A percentile compares a stretch with the other conserved stretches of the same genome.
Evolutionary conservation across 2,329 filamentous ascomycete genomes (phyloP).

Genomic region (Hypoxylon sp.): DNA sequence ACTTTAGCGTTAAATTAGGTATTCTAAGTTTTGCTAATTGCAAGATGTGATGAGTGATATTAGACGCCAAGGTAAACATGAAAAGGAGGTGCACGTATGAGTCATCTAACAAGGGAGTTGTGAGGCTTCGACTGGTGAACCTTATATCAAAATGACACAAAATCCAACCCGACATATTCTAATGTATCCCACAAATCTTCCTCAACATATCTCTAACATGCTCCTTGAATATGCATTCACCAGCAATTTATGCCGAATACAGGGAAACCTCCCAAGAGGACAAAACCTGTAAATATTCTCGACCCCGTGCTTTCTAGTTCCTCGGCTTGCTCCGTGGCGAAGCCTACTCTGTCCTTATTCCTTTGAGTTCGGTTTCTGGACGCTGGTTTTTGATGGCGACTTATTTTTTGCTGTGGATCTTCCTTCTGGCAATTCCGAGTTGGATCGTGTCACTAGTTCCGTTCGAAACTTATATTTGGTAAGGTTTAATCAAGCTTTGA

Average conservation of each 20-base stretch:
- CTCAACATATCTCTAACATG: neutral
- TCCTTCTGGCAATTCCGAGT: neutral
- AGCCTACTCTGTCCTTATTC: neutral
- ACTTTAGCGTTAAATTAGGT: too few relatives aligned
- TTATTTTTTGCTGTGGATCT: neutral
- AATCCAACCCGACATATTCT: neutral
- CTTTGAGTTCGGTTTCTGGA: neutral
- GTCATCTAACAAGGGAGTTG: too few relatives aligned
- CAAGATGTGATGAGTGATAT: too few relatives aligned
- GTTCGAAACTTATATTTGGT: neutral
- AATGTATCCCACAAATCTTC: neutral
- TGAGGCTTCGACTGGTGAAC: too few relatives aligned
- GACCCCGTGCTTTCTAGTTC: neutral
- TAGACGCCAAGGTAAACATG: too few relatives aligned
- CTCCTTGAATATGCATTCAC: conserved; percentile 33
- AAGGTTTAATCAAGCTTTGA: neutral
- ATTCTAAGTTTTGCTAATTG: too few relatives aligned
- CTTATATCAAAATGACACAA: too few relatives aligned
- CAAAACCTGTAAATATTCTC: conserved; percentile 37
- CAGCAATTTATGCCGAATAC: conserved; percentile 30
- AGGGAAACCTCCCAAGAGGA: conserved; percentile 31
- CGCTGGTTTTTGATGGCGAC: neutral
- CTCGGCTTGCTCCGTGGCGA: neutral
- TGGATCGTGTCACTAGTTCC: neutral
- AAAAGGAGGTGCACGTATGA: too few relatives aligned